Evolutionary conservation across 2,329 filamentous ascomycete species (phyloP).

Genomic region (Nemania sp.): DNA sequence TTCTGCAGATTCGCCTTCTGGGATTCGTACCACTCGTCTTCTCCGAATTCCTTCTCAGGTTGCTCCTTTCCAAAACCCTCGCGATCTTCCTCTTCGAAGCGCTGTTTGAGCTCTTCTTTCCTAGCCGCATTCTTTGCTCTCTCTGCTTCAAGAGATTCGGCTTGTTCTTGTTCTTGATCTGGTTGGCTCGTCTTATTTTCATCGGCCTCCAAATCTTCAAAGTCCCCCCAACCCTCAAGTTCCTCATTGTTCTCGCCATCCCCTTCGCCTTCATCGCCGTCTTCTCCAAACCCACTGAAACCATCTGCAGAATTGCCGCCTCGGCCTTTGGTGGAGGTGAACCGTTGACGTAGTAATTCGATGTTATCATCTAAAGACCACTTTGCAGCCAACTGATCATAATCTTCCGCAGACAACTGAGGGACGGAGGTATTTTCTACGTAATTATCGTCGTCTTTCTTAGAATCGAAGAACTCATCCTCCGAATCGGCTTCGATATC

Average conservation of each 20-base stretch:
- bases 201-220: constrained; percentile 82
- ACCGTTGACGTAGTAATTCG: constrained; percentile 72
- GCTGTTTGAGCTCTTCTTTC: constrained; percentile 91
- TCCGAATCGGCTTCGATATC: constrained; percentile 61
- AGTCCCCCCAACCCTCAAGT: constrained; percentile 57
- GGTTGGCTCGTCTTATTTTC: constrained; percentile 58
- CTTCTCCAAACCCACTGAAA: constrained; percentile 58
- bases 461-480: constrained; percentile 68
- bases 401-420: constrained; percentile 61
- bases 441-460: constrained; percentile 68
- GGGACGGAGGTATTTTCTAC: constrained; percentile 80
- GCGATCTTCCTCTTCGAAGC: constrained; percentile 97
- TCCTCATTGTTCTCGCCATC: constrained; percentile 21
- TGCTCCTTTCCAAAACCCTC: constrained; percentile 83
- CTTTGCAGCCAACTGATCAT: constrained; percentile 77
- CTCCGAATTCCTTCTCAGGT: constrained; percentile 76
- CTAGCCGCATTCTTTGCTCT: constrained; percentile 86
- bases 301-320: constrained; percentile 55
- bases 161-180: constrained; percentile 47
- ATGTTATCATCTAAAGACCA: constrained; percentile 83
- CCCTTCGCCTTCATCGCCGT: constrained; percentile 68
- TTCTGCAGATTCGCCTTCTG: constrained; percentile 95
- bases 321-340: constrained; percentile 68
- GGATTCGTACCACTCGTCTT: constrained; percentile 77
- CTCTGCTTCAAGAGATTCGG: constrained; percentile 75